Evolutionary conservation across 805 yeast genomes (phyloP).

Genomic region (Barnettozyma populi): DNA sequence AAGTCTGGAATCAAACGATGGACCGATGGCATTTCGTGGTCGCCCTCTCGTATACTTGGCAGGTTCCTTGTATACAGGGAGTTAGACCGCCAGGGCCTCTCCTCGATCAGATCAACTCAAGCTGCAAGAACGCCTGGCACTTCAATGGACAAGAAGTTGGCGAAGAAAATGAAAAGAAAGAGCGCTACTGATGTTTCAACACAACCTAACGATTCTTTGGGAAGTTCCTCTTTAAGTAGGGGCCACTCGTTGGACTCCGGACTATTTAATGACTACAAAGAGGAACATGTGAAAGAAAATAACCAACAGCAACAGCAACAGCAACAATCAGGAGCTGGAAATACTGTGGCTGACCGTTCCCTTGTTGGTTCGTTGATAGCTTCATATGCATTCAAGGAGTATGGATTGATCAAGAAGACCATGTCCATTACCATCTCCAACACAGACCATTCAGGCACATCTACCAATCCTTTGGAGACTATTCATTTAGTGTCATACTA

Average conservation of each 20-base stretch:
- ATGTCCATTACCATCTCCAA: conserved; percentile 37
- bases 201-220: neutral
- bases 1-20: conserved; percentile 82
- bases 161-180: conserved; percentile 9
- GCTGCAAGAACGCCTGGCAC: neutral
- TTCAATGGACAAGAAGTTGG: neutral
- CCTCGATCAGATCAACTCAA: conserved; percentile 29
- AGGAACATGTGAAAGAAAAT: neutral
- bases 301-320: neutral
- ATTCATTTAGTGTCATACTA: conserved; percentile 79
- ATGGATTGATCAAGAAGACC: conserved; percentile 81
- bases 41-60: conserved; percentile 84
- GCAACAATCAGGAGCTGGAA: conserved; percentile 2
- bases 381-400: conserved; percentile 58
- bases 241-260: neutral
- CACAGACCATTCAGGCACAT: conserved; percentile 15
- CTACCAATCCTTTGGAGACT: conserved; percentile 33
- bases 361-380: conserved; percentile 54
- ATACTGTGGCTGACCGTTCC: conserved; percentile 27
- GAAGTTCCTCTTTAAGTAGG: neutral
- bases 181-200: conserved; percentile 2
- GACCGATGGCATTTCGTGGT: conserved; percentile 97
- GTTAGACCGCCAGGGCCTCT: conserved; percentile 38
- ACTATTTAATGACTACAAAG: neutral
- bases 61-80: conserved; percentile 82